A percentile compares a stretch with the other conserved stretches of the same genome.
Conservation (phyloP, 495 filamentous ascomycete species). For the Astrocystis sublimbata region DNA sequence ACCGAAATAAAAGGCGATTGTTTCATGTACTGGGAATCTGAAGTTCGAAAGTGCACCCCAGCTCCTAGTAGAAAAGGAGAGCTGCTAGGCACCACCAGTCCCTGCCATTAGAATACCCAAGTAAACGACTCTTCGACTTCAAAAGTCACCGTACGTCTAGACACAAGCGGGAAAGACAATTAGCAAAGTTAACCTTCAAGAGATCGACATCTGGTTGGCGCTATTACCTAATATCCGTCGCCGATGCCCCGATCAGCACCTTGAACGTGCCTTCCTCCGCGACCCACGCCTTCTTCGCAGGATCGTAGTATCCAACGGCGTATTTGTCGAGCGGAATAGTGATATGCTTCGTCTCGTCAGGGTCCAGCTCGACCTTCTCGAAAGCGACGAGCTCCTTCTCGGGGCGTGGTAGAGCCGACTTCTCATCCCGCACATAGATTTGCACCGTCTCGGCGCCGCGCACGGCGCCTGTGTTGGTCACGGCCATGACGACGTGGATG, state of each 20-base stretch:
- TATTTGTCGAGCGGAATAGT: conserved; percentile 68
- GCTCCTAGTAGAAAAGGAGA: too few species aligned
- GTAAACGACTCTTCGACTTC: conserved; percentile 61
- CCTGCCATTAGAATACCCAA: conserved; percentile 52
- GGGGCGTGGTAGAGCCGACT: conserved; percentile 61
- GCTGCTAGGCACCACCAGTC: too few species aligned
- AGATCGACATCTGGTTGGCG: too few species aligned
- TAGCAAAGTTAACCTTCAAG: too few species aligned
- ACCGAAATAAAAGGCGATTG: neutral
- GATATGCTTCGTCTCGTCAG: conserved; percentile 70
- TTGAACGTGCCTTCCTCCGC: conserved; percentile 74
- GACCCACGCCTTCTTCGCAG: conserved; percentile 67
- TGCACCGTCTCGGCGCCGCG: conserved; percentile 78
- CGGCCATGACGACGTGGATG: conserved; percentile 60
- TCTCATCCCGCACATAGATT: conserved; percentile 65
- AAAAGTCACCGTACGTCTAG: conserved; percentile 50
- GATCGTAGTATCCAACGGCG: conserved; percentile 80
- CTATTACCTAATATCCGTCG: conserved; percentile 45
- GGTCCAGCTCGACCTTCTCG: conserved; percentile 69
- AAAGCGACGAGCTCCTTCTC: conserved; percentile 80
- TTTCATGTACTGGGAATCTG: neutral
- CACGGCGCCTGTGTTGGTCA: conserved; percentile 67
- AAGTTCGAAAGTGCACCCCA: too few species aligned
- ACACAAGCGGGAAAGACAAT: neutral
- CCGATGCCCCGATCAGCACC: conserved; percentile 62